Base-by-base conservation (phyloP, 768 basidiomycete genomes). In the Suillus alpinus region DNA sequence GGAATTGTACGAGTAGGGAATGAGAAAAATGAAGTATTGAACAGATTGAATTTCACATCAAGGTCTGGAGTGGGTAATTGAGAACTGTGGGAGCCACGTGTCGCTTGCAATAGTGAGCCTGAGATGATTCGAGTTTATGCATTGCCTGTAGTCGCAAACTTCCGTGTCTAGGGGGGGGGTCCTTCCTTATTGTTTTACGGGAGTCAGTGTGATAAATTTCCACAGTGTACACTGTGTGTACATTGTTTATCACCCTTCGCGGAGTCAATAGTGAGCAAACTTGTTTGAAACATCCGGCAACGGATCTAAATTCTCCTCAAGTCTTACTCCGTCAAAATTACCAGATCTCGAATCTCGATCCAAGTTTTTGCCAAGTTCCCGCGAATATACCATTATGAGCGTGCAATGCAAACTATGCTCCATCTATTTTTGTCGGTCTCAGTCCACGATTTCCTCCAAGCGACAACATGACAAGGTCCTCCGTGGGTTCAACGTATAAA, bases 351-450 rank as follows among this genome's bases (percentile, higher is more conserved):
- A 73, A 74, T 60, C 60, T 3, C 8, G 47, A 49, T 49, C 29
- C 1, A 4, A n/a, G 14, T 58, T 55, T 53, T 53, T 56, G 26
- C 53, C 60, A 59, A 62, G 69, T 71, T 75, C 72, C 69, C 72
- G 73, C 67, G 72, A 73, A 73, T 75, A 72, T 66, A 44, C 67
- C 68, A 40, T 61, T 73, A 66, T 65, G 67, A 29, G 62, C 64
- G 64, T 67, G 65, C 65, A 63, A 73, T 70, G 71, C 63, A 75
- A 72, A 68, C 69, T 69, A 63, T 65, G 61, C 64, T 57, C 63
- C 72, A 62, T 75, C 71, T 66, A 71, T 74, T 75, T 69, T 69
- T 65, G 62, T 70, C 72, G 67, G 63, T 59, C 50, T 46, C 47
- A 49, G 41, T 57, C 53, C 60, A 57, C 60, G 51, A 56, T 63